A percentile compares a stretch with the other conserved stretches of the same genome.
Conservation (phyloP, 768 basidiomycete genomes). For the Termitomyces heimii region DNA sequence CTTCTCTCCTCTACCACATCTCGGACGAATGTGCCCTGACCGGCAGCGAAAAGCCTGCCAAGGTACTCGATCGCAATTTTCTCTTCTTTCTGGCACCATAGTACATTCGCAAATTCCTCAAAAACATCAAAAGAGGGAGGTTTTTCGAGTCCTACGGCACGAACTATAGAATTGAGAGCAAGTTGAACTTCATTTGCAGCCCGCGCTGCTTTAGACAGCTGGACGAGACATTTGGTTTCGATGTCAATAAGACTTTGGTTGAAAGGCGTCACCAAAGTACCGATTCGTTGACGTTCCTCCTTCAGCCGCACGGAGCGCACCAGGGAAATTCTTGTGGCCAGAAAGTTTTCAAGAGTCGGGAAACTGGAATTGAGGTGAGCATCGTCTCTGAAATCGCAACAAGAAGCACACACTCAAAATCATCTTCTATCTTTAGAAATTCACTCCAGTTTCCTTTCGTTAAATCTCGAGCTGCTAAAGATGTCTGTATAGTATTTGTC, state of each 20-base stretch:
- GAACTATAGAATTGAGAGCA: slow-evolving; percentile 79
- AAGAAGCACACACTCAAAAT: slow-evolving; percentile 57
- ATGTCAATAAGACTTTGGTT: slow-evolving; percentile 43
- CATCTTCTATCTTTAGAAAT: slow-evolving; percentile 41
- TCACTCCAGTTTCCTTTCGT: slow-evolving; percentile 31
- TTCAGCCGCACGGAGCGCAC: slow-evolving; percentile 62
- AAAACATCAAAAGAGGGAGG: slow-evolving; percentile 45
- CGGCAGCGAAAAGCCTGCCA: slow-evolving; percentile 25
- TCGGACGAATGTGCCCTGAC: slow-evolving; percentile 14
- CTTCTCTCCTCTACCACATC: slow-evolving; percentile 11
- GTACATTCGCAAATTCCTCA: slow-evolving; percentile 82
- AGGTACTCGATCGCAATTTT: slow-evolving; percentile 75
- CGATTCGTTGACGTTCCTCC: slow-evolving; percentile 74
- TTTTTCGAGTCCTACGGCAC: slow-evolving; percentile 59
- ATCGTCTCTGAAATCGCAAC: background rate
- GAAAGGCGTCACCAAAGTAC: slow-evolving; percentile 56
- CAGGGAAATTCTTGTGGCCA: slow-evolving; percentile 80
- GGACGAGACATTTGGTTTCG: slow-evolving; percentile 67
- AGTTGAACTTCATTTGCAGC: slow-evolving; percentile 65
- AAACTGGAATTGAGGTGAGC: slow-evolving; percentile 38
- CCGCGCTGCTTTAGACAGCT: slow-evolving; percentile 69
- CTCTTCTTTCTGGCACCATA: slow-evolving; percentile 87
- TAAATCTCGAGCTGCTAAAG: slow-evolving; percentile 25
- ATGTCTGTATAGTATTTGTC: slow-evolving; percentile 24
- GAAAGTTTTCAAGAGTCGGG: slow-evolving; percentile 63